Conservation (phyloP, 2,329 filamentous ascomycete genomes). For the Albifimbria verrucaria region DNA sequence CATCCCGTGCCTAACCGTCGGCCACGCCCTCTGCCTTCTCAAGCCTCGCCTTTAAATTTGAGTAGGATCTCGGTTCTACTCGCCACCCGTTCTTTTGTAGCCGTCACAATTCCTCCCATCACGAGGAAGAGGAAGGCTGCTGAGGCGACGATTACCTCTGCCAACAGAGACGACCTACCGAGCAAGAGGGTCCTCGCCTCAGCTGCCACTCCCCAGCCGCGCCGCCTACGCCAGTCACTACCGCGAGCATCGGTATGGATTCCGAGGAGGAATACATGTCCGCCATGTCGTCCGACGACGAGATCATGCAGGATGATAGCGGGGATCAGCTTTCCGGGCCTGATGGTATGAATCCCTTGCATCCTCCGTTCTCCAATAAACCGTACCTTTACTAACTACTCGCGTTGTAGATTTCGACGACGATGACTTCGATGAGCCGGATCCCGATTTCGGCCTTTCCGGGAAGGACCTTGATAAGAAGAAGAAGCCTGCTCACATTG, state of each 20-base stretch:
- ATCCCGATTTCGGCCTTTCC: constrained; percentile 49
- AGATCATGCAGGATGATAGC: constrained; percentile 72
- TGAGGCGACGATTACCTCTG: constrained; percentile 58
- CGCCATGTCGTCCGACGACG: constrained; percentile 70
- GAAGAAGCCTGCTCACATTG: constrained; percentile 73
- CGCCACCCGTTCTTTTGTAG: not conserved
- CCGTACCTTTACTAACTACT: constrained; percentile 11
- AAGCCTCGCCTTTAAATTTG: not conserved
- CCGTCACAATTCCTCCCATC: constrained; percentile 56
- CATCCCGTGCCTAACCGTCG: not conserved
- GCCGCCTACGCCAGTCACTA: constrained; percentile 57
- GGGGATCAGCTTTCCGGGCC: constrained; percentile 63
- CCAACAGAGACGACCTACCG: constrained; percentile 36
- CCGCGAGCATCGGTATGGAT: constrained; percentile 69
- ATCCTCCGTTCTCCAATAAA: too few relatives aligned
- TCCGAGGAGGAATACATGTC: constrained; percentile 95
- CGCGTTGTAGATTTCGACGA: constrained; percentile 49
- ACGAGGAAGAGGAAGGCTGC: constrained; percentile 62
- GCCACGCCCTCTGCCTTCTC: not conserved
- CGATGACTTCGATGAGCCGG: constrained; percentile 56
- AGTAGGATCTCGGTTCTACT: not conserved
- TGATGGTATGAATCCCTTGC: constrained; percentile 37
- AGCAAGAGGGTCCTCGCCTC: constrained; percentile 58
- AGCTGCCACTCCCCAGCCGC: constrained; percentile 43
- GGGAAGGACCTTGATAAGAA: constrained; percentile 66